phyloP scores from a whole-genome alignment of 176 grass and related monocot species.

The Musa schizocarpa region DNA sequence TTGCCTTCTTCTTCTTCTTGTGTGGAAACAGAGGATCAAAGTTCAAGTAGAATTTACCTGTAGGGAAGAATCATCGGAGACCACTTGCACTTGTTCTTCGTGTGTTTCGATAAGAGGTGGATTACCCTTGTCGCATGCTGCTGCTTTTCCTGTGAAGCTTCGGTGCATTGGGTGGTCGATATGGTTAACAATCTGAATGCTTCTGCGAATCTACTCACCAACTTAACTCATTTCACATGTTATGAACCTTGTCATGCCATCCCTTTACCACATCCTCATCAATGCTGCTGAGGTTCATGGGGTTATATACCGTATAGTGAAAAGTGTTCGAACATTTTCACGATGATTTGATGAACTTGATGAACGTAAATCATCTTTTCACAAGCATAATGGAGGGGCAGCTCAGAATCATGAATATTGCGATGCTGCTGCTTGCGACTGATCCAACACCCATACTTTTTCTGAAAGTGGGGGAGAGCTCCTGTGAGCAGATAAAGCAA shows the following conservation, averaged over 20 bases:
- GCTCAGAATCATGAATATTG: too few species aligned
- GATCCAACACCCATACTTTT: neutral
- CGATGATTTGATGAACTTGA: too few species aligned
- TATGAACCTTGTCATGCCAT: neutral
- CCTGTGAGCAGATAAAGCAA: neutral
- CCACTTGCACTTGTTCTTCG: too few species aligned
- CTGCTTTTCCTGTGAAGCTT: neutral
- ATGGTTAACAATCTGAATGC: neutral
- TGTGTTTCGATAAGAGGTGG: too few species aligned
- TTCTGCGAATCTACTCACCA: neutral
- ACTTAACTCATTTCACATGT: conserved; percentile 2
- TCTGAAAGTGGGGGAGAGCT: neutral
- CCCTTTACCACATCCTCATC: neutral
- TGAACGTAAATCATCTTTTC: neutral
- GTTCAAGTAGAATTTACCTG: too few species aligned
- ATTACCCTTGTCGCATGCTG: too few species aligned
- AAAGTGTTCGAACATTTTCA: neutral
- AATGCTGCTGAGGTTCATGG: neutral
- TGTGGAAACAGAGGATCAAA: too few species aligned
- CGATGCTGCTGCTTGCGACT: neutral
- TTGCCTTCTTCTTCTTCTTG: too few species aligned
- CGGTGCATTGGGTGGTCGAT: neutral
- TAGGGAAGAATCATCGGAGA: too few species aligned
- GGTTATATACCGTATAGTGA: neutral
- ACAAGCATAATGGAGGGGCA: neutral